A percentile compares a stretch with the other conserved stretches of the same genome.
phyloP scores from a whole-genome alignment of 2,329 filamentous ascomycete genomes.

The Myrmaecium sp. region DNA sequence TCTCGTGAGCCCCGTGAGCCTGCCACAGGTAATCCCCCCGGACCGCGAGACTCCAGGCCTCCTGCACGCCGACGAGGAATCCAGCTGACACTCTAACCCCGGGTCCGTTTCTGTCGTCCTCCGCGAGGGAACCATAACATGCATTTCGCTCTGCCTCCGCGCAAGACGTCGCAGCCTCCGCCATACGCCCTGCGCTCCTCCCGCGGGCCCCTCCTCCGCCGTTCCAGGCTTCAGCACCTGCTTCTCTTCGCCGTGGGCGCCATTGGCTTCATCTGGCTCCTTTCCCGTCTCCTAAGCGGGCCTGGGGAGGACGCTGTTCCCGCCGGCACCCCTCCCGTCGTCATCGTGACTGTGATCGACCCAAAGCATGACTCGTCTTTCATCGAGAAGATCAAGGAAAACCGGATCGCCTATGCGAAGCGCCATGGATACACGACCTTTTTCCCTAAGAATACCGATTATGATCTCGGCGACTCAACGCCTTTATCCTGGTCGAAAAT shows the following conservation, averaged over 20 bases:
- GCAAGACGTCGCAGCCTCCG: constrained; percentile 63
- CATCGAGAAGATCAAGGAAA: constrained; percentile 58
- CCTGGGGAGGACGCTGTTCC: constrained; percentile 1
- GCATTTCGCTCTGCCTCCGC: constrained; percentile 81
- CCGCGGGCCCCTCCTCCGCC: constrained; percentile 35
- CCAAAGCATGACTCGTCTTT: constrained; percentile 48
- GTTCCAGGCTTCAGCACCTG: constrained; percentile 44
- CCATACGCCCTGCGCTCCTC: constrained; percentile 49
- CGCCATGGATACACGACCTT: constrained; percentile 80
- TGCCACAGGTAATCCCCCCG: too few relatives aligned
- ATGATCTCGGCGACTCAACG: constrained; percentile 45
- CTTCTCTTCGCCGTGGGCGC: constrained; percentile 36
- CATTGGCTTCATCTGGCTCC: constrained; percentile 43
- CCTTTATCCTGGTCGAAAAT: constrained; percentile 57
- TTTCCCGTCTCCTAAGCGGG: constrained; percentile 26
- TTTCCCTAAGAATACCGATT: constrained; percentile 61
- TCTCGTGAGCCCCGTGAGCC: too few relatives aligned
- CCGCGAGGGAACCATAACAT: too few relatives aligned
- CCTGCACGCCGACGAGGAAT: too few relatives aligned
- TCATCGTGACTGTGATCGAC: constrained; percentile 77
- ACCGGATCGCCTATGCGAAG: constrained; percentile 68
- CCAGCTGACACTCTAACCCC: too few relatives aligned
- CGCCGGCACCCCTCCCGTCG: constrained; percentile 29
- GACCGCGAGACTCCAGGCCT: too few relatives aligned
- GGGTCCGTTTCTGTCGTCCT: too few relatives aligned